Base-by-base conservation (phyloP, 2,329 filamentous ascomycete genomes). In the Clonostachys sp. region DNA sequence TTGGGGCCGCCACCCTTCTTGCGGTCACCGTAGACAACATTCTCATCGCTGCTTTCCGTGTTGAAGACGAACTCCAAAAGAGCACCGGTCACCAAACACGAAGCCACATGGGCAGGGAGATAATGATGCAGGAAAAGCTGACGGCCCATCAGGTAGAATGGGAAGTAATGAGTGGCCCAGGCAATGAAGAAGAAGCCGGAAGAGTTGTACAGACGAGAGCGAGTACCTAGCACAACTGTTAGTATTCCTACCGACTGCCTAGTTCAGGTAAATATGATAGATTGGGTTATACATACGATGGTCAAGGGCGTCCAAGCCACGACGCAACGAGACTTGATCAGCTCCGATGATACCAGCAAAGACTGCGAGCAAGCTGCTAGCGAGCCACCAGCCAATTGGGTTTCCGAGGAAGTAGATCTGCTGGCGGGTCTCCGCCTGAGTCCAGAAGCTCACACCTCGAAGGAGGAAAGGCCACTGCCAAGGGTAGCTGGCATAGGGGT, bases 381-480 rank as follows among this genome's bases (percentile, higher is more conserved):
- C 85, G 53, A 99, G 79, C 94, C 94, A 99, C 91, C 95, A 99
- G 49, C 92, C 94, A 52, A 97, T 69, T 1, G 94, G 94, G 71
- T 99, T 99, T 48, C 94, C 94, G 33, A 99, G 75, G 77, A 99
- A 99, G 73, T 99, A 99, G 55, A 99, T 99, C 68, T 99, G 94
- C 72, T 95, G 85, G 51, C 89, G 85, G 10, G 92, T 96, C 48
- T 95, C 89, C 65, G 89, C 91, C 65, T 97, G 88, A 9, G 94
- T 99, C 94, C 94, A 99, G 84, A 99, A 99, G 70, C 91, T 96
- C 57, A 99, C 92, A 70, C 94, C 94, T 33, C 94, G 86, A 48
- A 99, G 82, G 63, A 99, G 78, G 81, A 99, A 97, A 2, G 94
- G 94, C 94, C 94, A 99, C 62, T 95, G 89, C 72, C 95, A 94